Conservation (phyloP, 1,284 basidiomycete species). For the Ganoderma meredithae region DNA sequence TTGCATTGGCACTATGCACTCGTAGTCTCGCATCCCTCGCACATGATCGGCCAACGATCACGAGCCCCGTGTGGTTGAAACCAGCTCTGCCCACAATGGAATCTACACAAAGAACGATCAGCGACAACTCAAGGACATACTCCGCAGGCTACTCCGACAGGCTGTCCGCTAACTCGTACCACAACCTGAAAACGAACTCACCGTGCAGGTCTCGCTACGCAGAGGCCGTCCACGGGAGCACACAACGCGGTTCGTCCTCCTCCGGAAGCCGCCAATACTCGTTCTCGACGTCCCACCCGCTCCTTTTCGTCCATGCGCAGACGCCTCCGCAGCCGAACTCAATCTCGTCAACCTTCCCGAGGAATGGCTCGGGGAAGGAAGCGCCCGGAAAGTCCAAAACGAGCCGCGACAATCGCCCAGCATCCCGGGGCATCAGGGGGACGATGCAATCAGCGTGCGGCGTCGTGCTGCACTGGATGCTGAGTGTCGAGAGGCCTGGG, state of each 20-base stretch:
- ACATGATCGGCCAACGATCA: background rate
- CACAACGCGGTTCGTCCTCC: conserved; percentile 18
- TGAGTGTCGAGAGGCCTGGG: conserved; percentile 18
- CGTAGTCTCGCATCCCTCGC: background rate
- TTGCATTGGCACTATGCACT: background rate
- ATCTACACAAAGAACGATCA: background rate
- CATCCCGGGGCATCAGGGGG: conserved; percentile 1
- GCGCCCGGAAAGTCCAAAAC: conserved; percentile 13
- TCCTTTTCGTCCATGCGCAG: conserved; percentile 17
- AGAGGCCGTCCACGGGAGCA: conserved; percentile 14
- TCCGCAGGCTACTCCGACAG: background rate
- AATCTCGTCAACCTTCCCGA: conserved; percentile 10
- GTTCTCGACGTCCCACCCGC: conserved; percentile 16
- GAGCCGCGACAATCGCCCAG: conserved; percentile 11
- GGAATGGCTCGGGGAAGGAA: background rate
- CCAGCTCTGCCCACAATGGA: background rate
- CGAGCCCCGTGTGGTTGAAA: background rate
- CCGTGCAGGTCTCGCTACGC: background rate
- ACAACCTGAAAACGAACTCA: background rate
- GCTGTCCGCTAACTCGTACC: background rate
- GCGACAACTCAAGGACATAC: background rate
- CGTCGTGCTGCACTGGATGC: conserved; percentile 13
- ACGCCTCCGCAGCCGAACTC: conserved; percentile 16
- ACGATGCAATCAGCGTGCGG: background rate
- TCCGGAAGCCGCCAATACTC: conserved; percentile 19